phyloP scores from a whole-genome alignment of 257 asterid species.

The Ehretia macrophylla region DNA sequence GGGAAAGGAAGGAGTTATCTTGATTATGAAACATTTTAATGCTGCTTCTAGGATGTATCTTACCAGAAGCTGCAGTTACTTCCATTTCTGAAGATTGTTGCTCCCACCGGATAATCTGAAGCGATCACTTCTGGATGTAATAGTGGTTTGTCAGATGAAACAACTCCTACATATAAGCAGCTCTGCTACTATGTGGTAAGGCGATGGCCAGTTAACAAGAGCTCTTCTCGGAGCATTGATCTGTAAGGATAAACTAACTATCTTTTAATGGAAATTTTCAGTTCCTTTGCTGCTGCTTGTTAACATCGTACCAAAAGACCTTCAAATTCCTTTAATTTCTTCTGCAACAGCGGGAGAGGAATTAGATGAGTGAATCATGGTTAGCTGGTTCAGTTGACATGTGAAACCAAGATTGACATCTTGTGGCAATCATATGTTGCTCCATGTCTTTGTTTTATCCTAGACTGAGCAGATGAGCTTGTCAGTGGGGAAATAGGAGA shows the following conservation, averaged over 20 bases:
- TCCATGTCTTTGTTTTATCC: background rate
- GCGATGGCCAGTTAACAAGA: background rate
- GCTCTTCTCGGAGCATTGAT: conserved; percentile 11
- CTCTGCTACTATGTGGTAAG: background rate
- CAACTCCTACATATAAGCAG: too few relatives aligned
- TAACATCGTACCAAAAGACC: conserved; percentile 3
- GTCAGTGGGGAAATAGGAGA: background rate
- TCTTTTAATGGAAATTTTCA: conserved; percentile 22
- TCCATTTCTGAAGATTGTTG: background rate
- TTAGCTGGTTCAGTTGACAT: conserved; percentile 5
- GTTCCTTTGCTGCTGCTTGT: conserved; percentile 18
- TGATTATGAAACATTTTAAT: background rate
- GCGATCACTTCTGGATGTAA: background rate
- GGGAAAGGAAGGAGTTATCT: background rate
- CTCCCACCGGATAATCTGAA: background rate
- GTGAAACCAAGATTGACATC: conserved; percentile 9
- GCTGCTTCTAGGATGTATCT: conserved; percentile 12
- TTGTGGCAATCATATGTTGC: background rate
- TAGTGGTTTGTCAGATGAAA: background rate
- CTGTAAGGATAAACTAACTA: conserved; percentile 32
- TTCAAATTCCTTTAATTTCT: conserved; percentile 4
- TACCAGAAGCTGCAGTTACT: conserved; percentile 9
- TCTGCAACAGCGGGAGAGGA: conserved; percentile 18
- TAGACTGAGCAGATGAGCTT: background rate
- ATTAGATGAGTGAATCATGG: conserved; percentile 13